Evolutionary conservation across 257 asterid genomes (phyloP), one percentile per base, ranked within the genome.

Genomic region (Fraxinus pennsylvanica): DNA sequence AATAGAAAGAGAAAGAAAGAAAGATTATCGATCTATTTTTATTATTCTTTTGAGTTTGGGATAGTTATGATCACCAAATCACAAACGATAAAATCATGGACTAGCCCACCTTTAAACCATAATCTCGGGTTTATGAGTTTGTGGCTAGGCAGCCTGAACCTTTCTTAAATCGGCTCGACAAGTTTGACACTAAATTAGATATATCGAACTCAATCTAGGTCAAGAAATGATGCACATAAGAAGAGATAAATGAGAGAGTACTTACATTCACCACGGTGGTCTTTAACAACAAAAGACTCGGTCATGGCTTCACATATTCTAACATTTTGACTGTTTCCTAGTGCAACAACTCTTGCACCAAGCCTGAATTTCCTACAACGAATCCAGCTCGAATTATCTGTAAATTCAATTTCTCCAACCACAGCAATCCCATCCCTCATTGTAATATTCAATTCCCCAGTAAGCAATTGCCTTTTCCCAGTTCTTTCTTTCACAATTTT

Each of bases 201-300:
- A 3, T 39, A 8, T 39, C 59, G 14, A 52, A 52, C 0, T 52
- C 22, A 52, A 52, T 57, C 27, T 5, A 57, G 22, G 25, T 57
- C 3, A 57, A 57, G 9, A 21, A 57, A n/a, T 57, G 25, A 57
- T n/a, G 25, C 25, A 52, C 45, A 1, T 39, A 39, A 57, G 21
- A 57, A 21, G 22, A 10, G 52, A 12, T 13, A 45, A 3, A 54
- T 19, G 25, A 19, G 66, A 57, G 29, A n/a, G 66, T 39, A 82
- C 95, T 89, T 70, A 92, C 97, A 69, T 83, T 92, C 94, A 3
- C 96, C 96, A 6, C 97, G 89, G 35, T 92, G 96, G 82, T 92
- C 97, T 84, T 88, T 90, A 74, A 92, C 96, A 15, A 82, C 84
- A 75, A 92, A 92, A 0, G 97, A 22, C 27, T 90, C 88, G 35